Base-by-base conservation (phyloP, 805 yeast genomes). In the Metschnikowia amazonensis region DNA sequence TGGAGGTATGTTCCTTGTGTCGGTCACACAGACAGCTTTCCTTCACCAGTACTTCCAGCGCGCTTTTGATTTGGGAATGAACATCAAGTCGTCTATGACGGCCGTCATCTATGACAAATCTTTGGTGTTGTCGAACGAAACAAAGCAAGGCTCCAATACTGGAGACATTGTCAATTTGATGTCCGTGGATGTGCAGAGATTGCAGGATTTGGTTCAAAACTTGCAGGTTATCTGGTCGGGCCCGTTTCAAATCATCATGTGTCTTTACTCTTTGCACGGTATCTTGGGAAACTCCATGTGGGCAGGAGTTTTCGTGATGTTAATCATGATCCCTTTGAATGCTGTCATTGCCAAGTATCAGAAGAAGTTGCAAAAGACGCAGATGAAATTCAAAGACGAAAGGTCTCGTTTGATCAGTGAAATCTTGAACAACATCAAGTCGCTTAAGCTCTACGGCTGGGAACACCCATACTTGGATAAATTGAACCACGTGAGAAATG, bases 361-460 rank as follows among this genome's bases (percentile, higher is more conserved):
- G 65, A 87, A 84, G 65, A 72, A 64, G 9, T 71, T 89, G 50
- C 97, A 90, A 66, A 86, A 85, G 61, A 64, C 74, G 5, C 97
- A 89, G 67, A 94, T 94, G 98, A 78, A 77, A 52, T 79, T 79
- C 59, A 92, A 94, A 64, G 99, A 94, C 67, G 86, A 84, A 63
- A 82, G 99, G 72, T 86, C 97, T 9, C 81, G 97, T 55, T 72
- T 90, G 36, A 85, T 89, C 45, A 82, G 88, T 50, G 97, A 92
- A 63, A 86, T 92, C 45, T 74, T 92, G 63, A 88, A 87, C 63
- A 92, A 90, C 60, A 88, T 94, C 64, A 92, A 89, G 69, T 88
- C 97, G 10, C 74, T 94, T 62, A 94, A 94, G 64, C 75, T 95
- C 41, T 94, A 94, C 60, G 95, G 95, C 2, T 94, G 99, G 99